Evolutionary conservation across 257 asterid genomes (phyloP).

Genomic region (Cordia subcordata): DNA sequence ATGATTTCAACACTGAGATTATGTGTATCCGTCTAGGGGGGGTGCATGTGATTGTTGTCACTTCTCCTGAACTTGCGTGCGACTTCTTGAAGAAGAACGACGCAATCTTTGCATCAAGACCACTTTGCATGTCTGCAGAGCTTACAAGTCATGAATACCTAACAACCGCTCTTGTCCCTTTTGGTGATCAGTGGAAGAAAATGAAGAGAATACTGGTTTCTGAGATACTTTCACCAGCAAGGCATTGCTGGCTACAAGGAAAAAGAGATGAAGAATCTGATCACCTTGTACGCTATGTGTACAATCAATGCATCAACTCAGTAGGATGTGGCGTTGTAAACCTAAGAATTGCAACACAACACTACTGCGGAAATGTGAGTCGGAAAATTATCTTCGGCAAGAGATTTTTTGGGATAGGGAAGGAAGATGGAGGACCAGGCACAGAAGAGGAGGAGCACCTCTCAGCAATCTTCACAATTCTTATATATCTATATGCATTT

Average conservation of each 20-base stretch:
- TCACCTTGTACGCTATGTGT: not conserved
- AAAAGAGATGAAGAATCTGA: slow-evolving; percentile 4
- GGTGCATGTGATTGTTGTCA: not conserved
- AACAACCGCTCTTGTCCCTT: not conserved
- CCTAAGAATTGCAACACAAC: not conserved
- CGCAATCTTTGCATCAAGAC: not conserved
- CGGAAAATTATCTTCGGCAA: not conserved
- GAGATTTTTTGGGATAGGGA: not conserved
- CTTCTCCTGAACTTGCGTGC: not conserved
- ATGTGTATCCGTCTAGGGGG: not conserved
- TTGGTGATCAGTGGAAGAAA: not conserved
- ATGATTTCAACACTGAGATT: not conserved
- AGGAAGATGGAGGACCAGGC: not conserved
- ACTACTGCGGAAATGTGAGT: not conserved
- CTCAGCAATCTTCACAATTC: not conserved
- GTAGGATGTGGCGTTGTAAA: not conserved
- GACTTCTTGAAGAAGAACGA: slow-evolving; percentile 1
- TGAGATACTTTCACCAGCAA: not conserved
- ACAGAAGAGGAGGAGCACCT: not conserved
- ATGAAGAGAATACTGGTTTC: not conserved
- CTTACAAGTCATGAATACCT: not conserved
- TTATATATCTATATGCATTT: not conserved
- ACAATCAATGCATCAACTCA: not conserved
- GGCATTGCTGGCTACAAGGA: not conserved
- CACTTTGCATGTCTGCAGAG: not conserved